Base-by-base conservation (phyloP, 768 basidiomycete species). In the Tulasnella sp. region DNA sequence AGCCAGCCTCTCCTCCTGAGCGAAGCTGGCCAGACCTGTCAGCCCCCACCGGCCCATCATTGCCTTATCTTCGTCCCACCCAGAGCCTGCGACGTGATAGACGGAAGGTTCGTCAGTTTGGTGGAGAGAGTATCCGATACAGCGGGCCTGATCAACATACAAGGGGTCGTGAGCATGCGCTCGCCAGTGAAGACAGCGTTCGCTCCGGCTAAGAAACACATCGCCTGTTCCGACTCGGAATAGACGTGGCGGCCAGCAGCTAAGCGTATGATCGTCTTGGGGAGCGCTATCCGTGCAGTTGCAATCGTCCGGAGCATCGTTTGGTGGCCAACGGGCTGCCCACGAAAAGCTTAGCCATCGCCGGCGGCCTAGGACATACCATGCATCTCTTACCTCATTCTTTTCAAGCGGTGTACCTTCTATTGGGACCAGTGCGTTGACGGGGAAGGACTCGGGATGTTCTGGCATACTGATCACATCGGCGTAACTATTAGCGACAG, bases 111-210 rank as follows among this genome's bases (percentile, higher is more conserved):
- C 43, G 12, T 15, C 17, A 25, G 42, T 21, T n/a, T 29, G 19
- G 15, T 43, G 2, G 7, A 4, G 51, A 59, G 15, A 55, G 34
- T 59, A 29, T 15, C 34, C 34, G 34, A 38, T 15, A 38, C 34
- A 38, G 34, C 15, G 34, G 34, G 57, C 38, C 49, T 44, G 48
- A 60, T 52, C 27, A 30, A 76, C 87, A 73, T 66, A 86, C 92
- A 96, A 48, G 93, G 92, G 12, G 94, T 98, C 11, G 94, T 98
- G 64, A 98, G 71, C 94, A 98, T 98, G 65, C 84, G 78, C 68
- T 97, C 94, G 44, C 93, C 94, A n/a, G 94, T 98, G 70, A 98
- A 98, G 62, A 98, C 85, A 21, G 94, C 94, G 68, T 98, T 98
- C 21, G 93, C 94, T 22, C 94, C 94, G 0, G 94, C 92, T 87